These are phyloP conservation scores for Rubroboletus pulcherrimus DNA, from an alignment of 768 basidiomycete species.

Conservation along the genomic window DNA sequence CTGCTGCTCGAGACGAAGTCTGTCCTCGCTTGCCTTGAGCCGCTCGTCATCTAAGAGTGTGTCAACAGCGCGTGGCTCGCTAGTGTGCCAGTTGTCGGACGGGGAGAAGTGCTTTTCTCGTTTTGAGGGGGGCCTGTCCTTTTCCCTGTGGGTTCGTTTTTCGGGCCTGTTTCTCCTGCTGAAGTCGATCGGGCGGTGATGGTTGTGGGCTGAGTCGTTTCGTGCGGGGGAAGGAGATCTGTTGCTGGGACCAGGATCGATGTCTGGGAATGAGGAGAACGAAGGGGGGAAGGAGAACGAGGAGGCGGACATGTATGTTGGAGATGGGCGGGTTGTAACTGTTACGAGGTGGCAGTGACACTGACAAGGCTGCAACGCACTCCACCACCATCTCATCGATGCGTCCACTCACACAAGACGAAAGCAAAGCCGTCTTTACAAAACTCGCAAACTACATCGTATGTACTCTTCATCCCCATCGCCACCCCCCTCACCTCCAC, in stretches of 20 bases:
- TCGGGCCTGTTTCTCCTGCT: slow-evolving; percentile 18
- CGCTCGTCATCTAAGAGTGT: slow-evolving; percentile 29
- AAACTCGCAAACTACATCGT: slow-evolving; percentile 98
- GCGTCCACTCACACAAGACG: slow-evolving; percentile 96
- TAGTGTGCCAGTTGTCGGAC: slow-evolving; percentile 24
- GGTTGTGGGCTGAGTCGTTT: slow-evolving; percentile 14
- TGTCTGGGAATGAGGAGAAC: slow-evolving; percentile 67
- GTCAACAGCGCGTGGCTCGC: slow-evolving; percentile 10
- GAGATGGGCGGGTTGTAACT: not conserved
- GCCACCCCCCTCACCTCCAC: not conserved
- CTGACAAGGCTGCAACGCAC: not conserved
- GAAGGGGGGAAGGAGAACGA: slow-evolving; percentile 61
- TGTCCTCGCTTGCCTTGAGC: slow-evolving; percentile 35
- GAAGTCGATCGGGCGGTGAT: slow-evolving; percentile 10
- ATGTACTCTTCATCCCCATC: slow-evolving; percentile 22
- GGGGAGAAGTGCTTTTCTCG: slow-evolving; percentile 30
- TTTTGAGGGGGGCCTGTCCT: slow-evolving; percentile 28
- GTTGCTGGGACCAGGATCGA: slow-evolving; percentile 44
- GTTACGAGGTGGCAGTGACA: slow-evolving; percentile 8
- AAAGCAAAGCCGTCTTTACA: slow-evolving; percentile 92
- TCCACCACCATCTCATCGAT: slow-evolving; percentile 37
- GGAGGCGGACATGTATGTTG: slow-evolving; percentile 42
- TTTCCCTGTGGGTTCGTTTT: slow-evolving; percentile 25
- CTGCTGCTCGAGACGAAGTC: slow-evolving; percentile 20
- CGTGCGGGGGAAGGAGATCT: slow-evolving; percentile 13